A percentile compares a stretch with the other conserved stretches of the same genome.
phyloP scores from a whole-genome alignment of 192 early-diverging fungal species.

The Piromyces sp. region DNA sequence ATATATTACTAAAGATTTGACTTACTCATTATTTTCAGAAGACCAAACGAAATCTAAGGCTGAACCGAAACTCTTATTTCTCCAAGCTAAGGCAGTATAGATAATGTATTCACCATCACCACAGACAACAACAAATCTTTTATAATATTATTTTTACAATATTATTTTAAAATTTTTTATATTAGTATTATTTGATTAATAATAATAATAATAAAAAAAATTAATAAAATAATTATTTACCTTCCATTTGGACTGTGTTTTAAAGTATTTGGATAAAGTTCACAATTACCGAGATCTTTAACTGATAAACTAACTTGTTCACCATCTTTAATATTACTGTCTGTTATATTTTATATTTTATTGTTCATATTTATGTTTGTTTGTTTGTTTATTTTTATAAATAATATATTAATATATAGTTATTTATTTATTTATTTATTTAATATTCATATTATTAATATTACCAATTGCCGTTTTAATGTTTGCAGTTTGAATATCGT shows the following conservation, averaged over 20 bases:
- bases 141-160: too few species aligned
- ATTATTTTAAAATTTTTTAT: too few species aligned
- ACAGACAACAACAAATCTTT: constrained; percentile 92
- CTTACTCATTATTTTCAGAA: constrained; percentile 75
- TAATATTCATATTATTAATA: too few species aligned
- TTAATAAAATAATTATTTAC: too few species aligned
- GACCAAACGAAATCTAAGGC: constrained; percentile 97
- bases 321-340: constrained; percentile 79
- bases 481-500: constrained; percentile 88
- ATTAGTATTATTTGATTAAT: too few species aligned
- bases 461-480: constrained; percentile 58
- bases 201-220: too few species aligned
- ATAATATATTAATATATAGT: too few species aligned
- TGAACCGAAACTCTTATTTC: constrained; percentile 96
- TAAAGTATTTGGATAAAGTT: constrained; percentile 88
- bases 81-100: constrained; percentile 97
- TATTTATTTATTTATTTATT: too few species aligned
- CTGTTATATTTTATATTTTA: constrained; percentile 7
- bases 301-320: constrained; percentile 64
- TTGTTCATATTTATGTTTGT: too few species aligned
- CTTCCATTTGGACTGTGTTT: constrained; percentile 95
- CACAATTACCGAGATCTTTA: constrained; percentile 95
- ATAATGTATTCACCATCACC: constrained; percentile 99
- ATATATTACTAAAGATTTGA: background rate
- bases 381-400: too few species aligned